Evolutionary conservation across 352 stramenopile species (phyloP).

Genomic region (Elongisporangium prolatum): DNA sequence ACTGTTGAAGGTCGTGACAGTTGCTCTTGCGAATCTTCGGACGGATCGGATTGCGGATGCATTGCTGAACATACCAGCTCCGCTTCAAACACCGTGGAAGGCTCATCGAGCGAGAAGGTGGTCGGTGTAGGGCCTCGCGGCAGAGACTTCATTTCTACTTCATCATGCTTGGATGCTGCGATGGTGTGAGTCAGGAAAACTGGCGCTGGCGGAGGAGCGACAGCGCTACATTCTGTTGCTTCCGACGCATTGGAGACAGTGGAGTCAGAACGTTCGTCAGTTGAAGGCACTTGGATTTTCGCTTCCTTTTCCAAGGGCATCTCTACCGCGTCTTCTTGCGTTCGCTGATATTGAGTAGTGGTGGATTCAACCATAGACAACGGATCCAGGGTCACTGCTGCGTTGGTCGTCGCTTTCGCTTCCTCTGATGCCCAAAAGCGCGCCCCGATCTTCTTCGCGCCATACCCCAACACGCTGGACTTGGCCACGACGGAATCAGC

Average conservation of each 20-base stretch:
- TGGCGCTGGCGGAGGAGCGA: not conserved
- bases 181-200: not conserved
- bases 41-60: not conserved
- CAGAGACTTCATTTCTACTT: not conserved
- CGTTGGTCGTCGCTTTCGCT: not conserved
- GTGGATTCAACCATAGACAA: not conserved
- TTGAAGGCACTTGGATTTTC: not conserved
- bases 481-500: constrained; percentile 28
- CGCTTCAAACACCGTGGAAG: not conserved
- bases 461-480: constrained; percentile 35
- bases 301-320: not conserved
- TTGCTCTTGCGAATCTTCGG: not conserved
- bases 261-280: not conserved
- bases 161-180: not conserved
- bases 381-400: not conserved
- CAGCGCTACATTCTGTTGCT: not conserved
- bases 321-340: not conserved
- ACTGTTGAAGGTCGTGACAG: not conserved
- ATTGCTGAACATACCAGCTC: not conserved
- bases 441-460: constrained; percentile 32
- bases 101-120: not conserved
- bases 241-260: not conserved
- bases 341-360: not conserved
- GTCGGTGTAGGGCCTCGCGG: not conserved
- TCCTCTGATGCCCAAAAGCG: constrained; percentile 42